Conservation (phyloP, 352 stramenopile species). For the Phytophthora idaei region DNA sequence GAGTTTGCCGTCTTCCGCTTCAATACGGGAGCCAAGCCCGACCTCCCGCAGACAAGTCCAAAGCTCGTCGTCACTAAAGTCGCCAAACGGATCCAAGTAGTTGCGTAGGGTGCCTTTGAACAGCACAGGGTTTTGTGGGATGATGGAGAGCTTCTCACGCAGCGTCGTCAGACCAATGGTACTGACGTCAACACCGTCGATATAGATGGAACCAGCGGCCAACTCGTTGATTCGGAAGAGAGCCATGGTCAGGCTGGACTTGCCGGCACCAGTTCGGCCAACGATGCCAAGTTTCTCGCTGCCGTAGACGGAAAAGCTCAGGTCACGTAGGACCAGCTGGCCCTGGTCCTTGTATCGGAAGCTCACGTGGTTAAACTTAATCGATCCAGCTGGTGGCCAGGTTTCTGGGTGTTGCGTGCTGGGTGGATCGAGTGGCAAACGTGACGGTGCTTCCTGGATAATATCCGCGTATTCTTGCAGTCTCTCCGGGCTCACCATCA, state of each 20-base stretch:
- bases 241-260: constrained; percentile 84
- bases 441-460: constrained; percentile 51
- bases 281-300: constrained; percentile 89
- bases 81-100: constrained; percentile 91
- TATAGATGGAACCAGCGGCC: constrained; percentile 73
- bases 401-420: constrained; percentile 33
- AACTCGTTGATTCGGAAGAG: constrained; percentile 92
- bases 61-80: constrained; percentile 78
- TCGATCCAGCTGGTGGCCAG: constrained; percentile 79
- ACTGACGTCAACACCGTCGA: constrained; percentile 88
- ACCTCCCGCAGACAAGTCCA: constrained; percentile 54
- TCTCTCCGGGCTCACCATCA: constrained; percentile 91
- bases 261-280: constrained; percentile 88
- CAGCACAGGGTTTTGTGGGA: constrained; percentile 94
- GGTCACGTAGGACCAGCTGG: constrained; percentile 46
- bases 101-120: constrained; percentile 92
- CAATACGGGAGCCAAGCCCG: constrained; percentile 58
- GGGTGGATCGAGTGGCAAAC: constrained; percentile 33
- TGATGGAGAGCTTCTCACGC: constrained; percentile 88
- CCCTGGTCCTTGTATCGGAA: constrained; percentile 89
- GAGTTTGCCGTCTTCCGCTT: constrained; percentile 53
- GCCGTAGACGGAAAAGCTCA: constrained; percentile 33
- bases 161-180: constrained; percentile 83
- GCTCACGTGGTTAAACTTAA: constrained; percentile 87
- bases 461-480: constrained; percentile 90